Evolutionary conservation across 345 rosid species (phyloP).

Genomic region (Erysimum cheiranthoides): DNA sequence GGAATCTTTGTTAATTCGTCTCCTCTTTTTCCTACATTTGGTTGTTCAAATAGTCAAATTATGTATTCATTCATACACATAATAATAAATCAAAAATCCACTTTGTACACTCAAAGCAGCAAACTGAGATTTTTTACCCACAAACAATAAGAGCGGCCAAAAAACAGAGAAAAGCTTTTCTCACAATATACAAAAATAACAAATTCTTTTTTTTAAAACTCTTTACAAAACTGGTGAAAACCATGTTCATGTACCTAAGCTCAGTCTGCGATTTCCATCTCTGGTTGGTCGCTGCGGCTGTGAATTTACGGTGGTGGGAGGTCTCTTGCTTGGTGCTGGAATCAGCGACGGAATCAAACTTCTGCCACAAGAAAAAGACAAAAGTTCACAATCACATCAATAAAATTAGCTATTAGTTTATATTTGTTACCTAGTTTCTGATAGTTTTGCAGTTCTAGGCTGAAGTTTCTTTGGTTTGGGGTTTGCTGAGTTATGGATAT

Average conservation of each 20-base stretch:
- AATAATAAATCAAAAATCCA: neutral
- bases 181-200: conserved; percentile 37
- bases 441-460: conserved; percentile 49
- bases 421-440: conserved; percentile 55
- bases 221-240: conserved; percentile 28
- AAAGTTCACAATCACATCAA: neutral
- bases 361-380: conserved; percentile 46
- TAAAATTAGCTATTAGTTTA: neutral
- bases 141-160: conserved; percentile 17
- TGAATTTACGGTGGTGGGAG: conserved; percentile 48
- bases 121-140: conserved; percentile 2
- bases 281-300: conserved; percentile 47
- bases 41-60: neutral
- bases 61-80: neutral
- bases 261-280: conserved; percentile 64
- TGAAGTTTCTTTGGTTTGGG: conserved; percentile 64
- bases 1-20: no score
- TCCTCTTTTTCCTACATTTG: no score
- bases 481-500: conserved; percentile 47
- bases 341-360: conserved; percentile 75
- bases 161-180: conserved; percentile 15
- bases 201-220: conserved; percentile 10
- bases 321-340: conserved; percentile 69
- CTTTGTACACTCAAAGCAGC: conserved; percentile 18
- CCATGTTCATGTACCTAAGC: conserved; percentile 54